Evolutionary conservation across 1,139 yeast genomes (phyloP).

Genomic region (Geotrichum phurueaensis): DNA sequence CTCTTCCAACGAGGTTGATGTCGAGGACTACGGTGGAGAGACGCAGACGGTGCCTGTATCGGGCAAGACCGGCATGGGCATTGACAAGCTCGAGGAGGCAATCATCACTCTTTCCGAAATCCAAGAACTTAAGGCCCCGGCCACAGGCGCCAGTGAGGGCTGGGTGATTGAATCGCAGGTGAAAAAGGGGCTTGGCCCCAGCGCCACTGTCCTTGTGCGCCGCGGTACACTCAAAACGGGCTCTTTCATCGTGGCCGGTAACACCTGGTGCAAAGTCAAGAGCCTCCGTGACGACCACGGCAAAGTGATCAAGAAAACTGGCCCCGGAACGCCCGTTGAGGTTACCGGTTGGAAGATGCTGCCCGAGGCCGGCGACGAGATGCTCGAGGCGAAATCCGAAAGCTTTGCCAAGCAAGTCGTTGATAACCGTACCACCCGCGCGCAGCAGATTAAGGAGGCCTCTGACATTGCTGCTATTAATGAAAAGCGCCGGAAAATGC

Average conservation of each 20-base stretch:
- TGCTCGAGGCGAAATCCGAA: constrained; percentile 71
- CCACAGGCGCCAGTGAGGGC: constrained; percentile 58
- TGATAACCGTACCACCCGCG: constrained; percentile 53
- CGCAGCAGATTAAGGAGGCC: constrained; percentile 54
- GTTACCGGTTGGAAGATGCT: constrained; percentile 91
- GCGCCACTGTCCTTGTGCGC: constrained; percentile 77
- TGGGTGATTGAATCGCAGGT: constrained; percentile 85
- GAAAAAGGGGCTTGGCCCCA: constrained; percentile 76
- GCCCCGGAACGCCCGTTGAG: constrained; percentile 89
- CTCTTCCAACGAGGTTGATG: constrained; percentile 69
- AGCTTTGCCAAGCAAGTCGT: constrained; percentile 69
- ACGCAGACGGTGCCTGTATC: constrained; percentile 84
- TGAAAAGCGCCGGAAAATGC: constrained; percentile 42
- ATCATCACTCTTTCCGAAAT: constrained; percentile 79
- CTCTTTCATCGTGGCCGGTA: constrained; percentile 71
- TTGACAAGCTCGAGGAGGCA: constrained; percentile 87
- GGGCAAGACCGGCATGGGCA: constrained; percentile 78
- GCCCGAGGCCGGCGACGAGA: constrained; percentile 88
- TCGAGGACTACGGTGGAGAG: constrained; percentile 94
- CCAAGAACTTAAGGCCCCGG: constrained; percentile 67
- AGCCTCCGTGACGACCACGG: constrained; percentile 77
- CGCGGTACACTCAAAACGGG: constrained; percentile 75
- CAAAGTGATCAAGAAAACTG: constrained; percentile 56
- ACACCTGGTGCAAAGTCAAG: constrained; percentile 77
- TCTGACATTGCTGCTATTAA: constrained; percentile 68